Percentiles rank a stretch among this genome's conserved stretches.
phyloP scores from a whole-genome alignment of 257 asterid species.

The Nicotiana otophora region DNA sequence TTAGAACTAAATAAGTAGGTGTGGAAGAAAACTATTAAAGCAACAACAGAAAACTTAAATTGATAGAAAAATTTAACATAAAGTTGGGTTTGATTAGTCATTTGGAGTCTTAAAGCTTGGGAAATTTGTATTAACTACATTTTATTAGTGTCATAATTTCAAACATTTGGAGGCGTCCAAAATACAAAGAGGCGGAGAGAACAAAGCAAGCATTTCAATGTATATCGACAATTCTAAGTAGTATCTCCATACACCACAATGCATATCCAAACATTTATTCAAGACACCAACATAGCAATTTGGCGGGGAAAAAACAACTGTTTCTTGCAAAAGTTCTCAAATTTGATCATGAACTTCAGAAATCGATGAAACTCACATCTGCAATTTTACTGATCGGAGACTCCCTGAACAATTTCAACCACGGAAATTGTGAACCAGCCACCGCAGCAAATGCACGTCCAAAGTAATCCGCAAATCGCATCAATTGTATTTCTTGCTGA shows the following conservation, averaged over 20 bases:
- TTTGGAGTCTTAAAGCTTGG: not conserved
- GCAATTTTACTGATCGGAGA: conserved; percentile 57
- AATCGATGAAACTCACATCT: conserved; percentile 48
- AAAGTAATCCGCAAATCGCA: conserved; percentile 89
- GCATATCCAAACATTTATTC: not conserved
- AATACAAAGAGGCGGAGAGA: not conserved
- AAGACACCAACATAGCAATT: not conserved
- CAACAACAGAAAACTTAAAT: not conserved
- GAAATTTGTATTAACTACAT: not conserved
- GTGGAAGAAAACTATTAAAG: not conserved
- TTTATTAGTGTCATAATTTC: not conserved
- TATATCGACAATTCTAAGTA: not conserved
- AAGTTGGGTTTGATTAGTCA: not conserved
- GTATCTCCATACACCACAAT: not conserved
- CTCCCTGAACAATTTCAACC: conserved; percentile 85
- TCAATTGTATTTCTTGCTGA: conserved; percentile 72
- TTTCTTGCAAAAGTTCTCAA: not conserved
- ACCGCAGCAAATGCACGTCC: conserved; percentile 86
- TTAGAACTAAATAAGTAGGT: not conserved
- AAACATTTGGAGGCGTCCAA: not conserved
- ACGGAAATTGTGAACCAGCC: conserved; percentile 68
- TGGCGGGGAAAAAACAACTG: not conserved
- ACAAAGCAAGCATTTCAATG: not conserved
- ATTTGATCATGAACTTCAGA: not conserved
- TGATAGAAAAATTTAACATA: not conserved